Base-by-base conservation (phyloP, 306 rosid genomes). In the Cucumis cinereus region DNA sequence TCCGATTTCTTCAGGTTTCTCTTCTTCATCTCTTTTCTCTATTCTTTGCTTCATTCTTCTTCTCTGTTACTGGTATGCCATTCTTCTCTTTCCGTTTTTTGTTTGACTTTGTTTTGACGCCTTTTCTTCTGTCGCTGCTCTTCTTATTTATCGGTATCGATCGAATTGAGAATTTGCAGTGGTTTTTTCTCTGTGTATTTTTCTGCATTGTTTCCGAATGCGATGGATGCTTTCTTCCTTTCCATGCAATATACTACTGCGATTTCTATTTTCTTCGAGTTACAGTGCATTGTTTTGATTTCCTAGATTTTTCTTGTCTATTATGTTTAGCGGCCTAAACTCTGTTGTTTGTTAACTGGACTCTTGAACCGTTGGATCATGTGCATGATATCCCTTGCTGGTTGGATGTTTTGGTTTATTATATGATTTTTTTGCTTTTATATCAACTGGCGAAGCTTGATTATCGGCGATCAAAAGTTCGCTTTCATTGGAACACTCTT, bases 121-220 rank as follows among this genome's bases (percentile, higher is more conserved):
- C 11, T 74, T 54, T 55, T 55, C 40, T 55, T 55, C 55, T 24
- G n/a, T 17, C 45, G 23, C 23, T 55, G 35, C 38, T 16, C 56
- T 69, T 14, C 3, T 53, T 54, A 1, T 56, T 20, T 4, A 8
- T 7, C 35, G 9, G 20, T 54, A 10, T 8, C 26, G 66, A 20
- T 54, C n/a, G 17, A 33, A 3, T 23, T 24, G 16, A 7, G 66
- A 8, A 19, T 10, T 54, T 50, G 19, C 12, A 28, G 47, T 30
- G 17, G 30, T 28, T 73, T 33, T 0, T 73, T 59, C 35, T 71
- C 24, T 14, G 69, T 72, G 12, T 45, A 4, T 23, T 15, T 64
- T 58, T 58, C 79, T 54, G 74, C 81, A 76, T 79, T 80, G 66
- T 55, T 47, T 4, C 50, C 35, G 26, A 77, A 59, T 47, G 75